Conservation (phyloP, 2,329 filamentous ascomycete species). For the Phyllosticta citriasiana region DNA sequence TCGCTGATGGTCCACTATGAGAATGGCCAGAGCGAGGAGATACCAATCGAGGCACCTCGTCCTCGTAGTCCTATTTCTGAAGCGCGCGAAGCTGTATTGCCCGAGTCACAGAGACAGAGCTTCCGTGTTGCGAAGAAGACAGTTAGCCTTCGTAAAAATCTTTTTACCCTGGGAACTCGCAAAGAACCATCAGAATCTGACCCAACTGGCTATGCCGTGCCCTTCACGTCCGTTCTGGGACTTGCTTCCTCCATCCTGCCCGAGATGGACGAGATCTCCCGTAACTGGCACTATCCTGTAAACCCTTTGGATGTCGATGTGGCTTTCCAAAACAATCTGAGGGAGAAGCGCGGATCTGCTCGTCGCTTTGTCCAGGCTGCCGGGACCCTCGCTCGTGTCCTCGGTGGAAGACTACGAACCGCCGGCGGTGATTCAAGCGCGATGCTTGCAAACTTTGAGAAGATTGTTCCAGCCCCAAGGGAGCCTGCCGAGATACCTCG, state of each 20-base stretch:
- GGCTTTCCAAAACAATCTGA: constrained; percentile 44
- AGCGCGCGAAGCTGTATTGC: constrained; percentile 38
- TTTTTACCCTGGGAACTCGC: constrained; percentile 40
- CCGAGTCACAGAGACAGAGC: constrained; percentile 42
- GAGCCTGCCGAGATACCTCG: constrained; percentile 22
- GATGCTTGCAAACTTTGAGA: constrained; percentile 31
- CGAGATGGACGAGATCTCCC: constrained; percentile 47
- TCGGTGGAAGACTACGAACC: constrained; percentile 45
- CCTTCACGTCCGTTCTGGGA: constrained; percentile 30
- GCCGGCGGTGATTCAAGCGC: constrained; percentile 26
- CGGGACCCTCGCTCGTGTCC: constrained; percentile 45
- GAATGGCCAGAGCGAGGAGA: constrained; percentile 51
- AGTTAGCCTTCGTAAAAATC: constrained; percentile 43
- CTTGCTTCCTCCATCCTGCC: constrained; percentile 36
- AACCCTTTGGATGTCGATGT: constrained; percentile 45
- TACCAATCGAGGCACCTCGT: constrained; percentile 34
- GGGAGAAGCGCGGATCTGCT: constrained; percentile 44
- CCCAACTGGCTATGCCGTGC: constrained; percentile 31
- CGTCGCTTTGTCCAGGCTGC: constrained; percentile 54
- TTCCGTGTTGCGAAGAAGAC: constrained; percentile 46
- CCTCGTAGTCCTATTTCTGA: constrained; percentile 23
- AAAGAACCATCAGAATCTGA: constrained; percentile 16
- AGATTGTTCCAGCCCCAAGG: constrained; percentile 36
- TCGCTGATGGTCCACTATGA: constrained; percentile 48
- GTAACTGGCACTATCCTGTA: constrained; percentile 50